Conservation (phyloP, 1,284 basidiomycete genomes). For the Melanopsichium pennsylvanicum region DNA sequence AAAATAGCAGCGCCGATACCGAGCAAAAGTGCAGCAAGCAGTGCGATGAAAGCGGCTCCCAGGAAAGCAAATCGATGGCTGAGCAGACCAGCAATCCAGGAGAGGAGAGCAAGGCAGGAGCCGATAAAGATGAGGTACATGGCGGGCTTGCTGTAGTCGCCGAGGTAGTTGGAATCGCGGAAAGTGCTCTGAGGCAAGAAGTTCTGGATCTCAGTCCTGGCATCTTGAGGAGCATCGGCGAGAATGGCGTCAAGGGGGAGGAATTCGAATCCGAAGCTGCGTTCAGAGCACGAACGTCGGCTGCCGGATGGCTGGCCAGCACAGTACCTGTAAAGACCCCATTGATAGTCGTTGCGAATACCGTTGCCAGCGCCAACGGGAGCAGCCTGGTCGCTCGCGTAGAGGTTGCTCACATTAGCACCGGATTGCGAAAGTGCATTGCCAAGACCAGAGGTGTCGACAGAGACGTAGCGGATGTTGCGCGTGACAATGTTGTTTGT, state of each 20-base stretch:
- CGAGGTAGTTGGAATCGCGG: conserved; percentile 44
- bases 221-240: conserved; percentile 27
- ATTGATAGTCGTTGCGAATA: conserved; percentile 46
- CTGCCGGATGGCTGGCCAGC: conserved; percentile 26
- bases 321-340: conserved; percentile 60
- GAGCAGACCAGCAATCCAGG: conserved; percentile 56
- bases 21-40: conserved; percentile 50
- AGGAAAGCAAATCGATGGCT: conserved; percentile 58
- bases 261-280: conserved; percentile 51
- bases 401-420: conserved; percentile 29
- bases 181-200: conserved; percentile 42
- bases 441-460: conserved; percentile 39
- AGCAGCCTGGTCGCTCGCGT: conserved; percentile 38
- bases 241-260: conserved; percentile 39
- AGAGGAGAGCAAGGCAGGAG: conserved; percentile 55
- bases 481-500: conserved; percentile 62
- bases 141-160: conserved; percentile 48
- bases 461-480: conserved; percentile 52
- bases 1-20: conserved; percentile 56
- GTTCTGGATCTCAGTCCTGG: conserved; percentile 13
- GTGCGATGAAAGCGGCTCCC: conserved; percentile 49
- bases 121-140: conserved; percentile 62
- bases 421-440: conserved; percentile 23
- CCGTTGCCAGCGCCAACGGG: conserved; percentile 35
- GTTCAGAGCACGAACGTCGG: conserved; percentile 27